A percentile compares a stretch with the other conserved stretches of the same genome.
These are phyloP conservation scores for Populus pruinosa DNA, from an alignment of 345 rosid species.

Conservation along the genomic window DNA sequence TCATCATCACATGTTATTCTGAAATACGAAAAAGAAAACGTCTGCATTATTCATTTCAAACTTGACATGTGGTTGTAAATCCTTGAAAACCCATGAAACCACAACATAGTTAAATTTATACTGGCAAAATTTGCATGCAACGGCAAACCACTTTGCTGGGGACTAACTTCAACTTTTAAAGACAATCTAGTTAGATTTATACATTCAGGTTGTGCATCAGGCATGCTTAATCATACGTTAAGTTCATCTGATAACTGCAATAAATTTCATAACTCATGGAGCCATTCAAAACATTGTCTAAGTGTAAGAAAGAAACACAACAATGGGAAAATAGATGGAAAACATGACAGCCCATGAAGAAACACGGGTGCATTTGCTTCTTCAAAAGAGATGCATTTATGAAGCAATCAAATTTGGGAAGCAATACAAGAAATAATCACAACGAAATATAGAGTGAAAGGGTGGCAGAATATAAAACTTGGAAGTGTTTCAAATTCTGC, in stretches of 20 bases:
- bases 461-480: background rate
- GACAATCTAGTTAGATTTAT: background rate
- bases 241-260: background rate
- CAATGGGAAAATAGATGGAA: background rate
- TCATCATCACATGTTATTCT: constrained; percentile 76
- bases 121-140: background rate
- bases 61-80: too few species aligned
- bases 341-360: background rate
- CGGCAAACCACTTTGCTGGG: background rate
- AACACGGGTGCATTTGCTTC: background rate
- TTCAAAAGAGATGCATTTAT: background rate
- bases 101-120: background rate
- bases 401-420: background rate
- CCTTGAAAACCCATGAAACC: background rate
- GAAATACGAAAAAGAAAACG: constrained; percentile 15
- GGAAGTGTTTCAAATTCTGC: background rate
- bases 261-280: background rate
- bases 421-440: background rate
- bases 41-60: background rate
- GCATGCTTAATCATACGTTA: background rate
- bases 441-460: background rate
- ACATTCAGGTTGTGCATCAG: background rate
- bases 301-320: background rate
- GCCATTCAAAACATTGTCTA: background rate
- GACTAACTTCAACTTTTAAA: background rate